Evolutionary conservation across 148 eudicot species (phyloP).

Genomic region (Arbutus unedo): DNA sequence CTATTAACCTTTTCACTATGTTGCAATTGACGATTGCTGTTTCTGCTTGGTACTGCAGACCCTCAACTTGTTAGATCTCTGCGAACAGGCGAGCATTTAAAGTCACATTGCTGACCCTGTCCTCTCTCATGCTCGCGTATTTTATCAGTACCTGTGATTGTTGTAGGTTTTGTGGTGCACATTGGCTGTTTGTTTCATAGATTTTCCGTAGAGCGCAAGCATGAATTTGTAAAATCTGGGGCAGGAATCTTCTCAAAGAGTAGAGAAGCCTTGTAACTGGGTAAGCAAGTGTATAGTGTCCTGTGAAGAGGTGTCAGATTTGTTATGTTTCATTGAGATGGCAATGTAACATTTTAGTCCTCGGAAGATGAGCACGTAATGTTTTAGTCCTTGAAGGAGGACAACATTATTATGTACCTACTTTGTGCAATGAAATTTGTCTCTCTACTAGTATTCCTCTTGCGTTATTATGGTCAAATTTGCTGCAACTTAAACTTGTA

Average conservation of each 20-base stretch:
- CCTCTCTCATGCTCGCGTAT: conserved; percentile 28
- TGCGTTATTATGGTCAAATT: not conserved
- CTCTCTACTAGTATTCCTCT: not conserved
- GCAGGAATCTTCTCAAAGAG: conserved; percentile 24
- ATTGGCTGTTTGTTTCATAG: conserved; percentile 34
- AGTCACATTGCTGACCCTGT: conserved; percentile 16
- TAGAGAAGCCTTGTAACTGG: conserved; percentile 33
- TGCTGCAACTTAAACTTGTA: not conserved
- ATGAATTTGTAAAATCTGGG: conserved; percentile 53
- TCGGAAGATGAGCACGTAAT: conserved; percentile 16
- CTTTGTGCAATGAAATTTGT: conserved; percentile 19
- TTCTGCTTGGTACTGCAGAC: conserved; percentile 53
- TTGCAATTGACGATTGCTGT: not conserved
- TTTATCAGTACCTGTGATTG: conserved; percentile 34
- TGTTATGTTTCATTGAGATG: conserved; percentile 6
- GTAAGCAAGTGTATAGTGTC: conserved; percentile 22
- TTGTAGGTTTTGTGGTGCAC: conserved; percentile 24
- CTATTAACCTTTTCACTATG: not conserved
- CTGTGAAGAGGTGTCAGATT: conserved; percentile 22
- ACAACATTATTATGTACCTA: conserved; percentile 11
- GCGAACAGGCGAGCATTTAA: conserved; percentile 67
- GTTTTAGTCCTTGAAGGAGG: no score
- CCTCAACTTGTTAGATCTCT: conserved; percentile 88
- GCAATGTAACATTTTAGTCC: conserved; percentile 15
- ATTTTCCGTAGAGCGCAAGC: conserved; percentile 42